Evolutionary conservation across 2,329 filamentous ascomycete genomes (phyloP).

Genomic region (Aspergillus sp.): DNA sequence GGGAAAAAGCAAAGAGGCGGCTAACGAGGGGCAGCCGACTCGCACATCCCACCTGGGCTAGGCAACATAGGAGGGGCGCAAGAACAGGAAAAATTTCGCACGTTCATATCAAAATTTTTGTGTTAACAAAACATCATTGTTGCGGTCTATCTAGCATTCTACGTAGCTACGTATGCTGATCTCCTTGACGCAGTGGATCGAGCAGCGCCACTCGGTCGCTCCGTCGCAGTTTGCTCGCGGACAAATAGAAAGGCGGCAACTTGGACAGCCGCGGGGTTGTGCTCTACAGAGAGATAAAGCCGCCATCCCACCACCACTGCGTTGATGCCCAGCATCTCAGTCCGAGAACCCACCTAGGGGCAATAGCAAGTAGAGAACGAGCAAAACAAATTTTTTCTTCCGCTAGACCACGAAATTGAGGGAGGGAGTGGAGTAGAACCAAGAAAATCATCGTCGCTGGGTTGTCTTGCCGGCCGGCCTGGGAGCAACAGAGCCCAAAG

Average conservation of each 20-base stretch:
- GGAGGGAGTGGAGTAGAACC: constrained; percentile 27
- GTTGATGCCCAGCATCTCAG: constrained; percentile 40
- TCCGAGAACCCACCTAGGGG: constrained; percentile 19
- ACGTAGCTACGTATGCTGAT: constrained; percentile 10
- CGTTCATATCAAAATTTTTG: constrained; percentile 1
- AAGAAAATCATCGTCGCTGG: constrained; percentile 25
- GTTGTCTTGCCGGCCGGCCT: not conserved
- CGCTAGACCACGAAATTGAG: not conserved
- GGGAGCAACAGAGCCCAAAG: constrained; percentile 8
- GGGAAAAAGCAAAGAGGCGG: constrained; percentile 1
- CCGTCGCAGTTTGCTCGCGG: constrained; percentile 14
- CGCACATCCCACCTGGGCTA: constrained; percentile 8
- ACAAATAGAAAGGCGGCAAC: constrained; percentile 17
- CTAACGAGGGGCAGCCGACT: constrained; percentile 13
- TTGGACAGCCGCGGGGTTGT: constrained; percentile 23
- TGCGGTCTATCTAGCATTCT: constrained; percentile 2
- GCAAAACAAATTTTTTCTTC: constrained; percentile 22
- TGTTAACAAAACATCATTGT: constrained; percentile 3
- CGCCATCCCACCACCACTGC: constrained; percentile 25
- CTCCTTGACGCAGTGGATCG: constrained; percentile 19
- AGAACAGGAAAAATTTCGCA: constrained; percentile 8
- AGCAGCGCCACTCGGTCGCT: constrained; percentile 21
- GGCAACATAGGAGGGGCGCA: constrained; percentile 9
- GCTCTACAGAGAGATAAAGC: constrained; percentile 20
- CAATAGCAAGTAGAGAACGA: constrained; percentile 12